phyloP scores from a whole-genome alignment of 257 asterid species.

The Solanum chmielewskii region DNA sequence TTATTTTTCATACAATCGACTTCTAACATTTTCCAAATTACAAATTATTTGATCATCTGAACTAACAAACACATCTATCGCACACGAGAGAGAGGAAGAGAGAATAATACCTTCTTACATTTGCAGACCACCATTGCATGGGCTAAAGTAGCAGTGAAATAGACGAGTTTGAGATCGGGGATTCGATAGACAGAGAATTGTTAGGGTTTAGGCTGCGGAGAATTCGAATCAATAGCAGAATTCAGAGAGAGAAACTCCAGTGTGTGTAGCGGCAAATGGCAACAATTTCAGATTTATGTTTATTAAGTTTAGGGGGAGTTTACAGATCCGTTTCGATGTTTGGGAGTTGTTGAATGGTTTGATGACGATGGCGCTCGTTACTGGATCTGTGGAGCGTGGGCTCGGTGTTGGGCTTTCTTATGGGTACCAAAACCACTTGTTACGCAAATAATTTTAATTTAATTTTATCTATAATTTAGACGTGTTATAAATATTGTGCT shows the following conservation, averaged over 20 bases:
- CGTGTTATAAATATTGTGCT: accelerated
- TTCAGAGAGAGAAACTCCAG: background rate
- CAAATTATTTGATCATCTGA: background rate
- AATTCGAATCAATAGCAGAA: background rate
- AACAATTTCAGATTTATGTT: background rate
- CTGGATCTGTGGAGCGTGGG: background rate
- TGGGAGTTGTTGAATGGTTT: background rate
- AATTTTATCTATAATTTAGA: no score
- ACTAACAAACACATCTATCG: background rate
- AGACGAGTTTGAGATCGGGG: constrained; percentile 27
- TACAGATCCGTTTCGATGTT: background rate
- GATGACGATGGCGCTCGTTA: background rate
- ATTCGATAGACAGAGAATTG: background rate
- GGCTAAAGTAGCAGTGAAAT: constrained; percentile 9
- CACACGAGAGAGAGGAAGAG: background rate
- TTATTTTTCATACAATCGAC: background rate
- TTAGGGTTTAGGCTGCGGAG: constrained; percentile 24
- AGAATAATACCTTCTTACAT: constrained; percentile 78
- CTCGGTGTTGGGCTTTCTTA: background rate
- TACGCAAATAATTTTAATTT: background rate
- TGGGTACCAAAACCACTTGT: background rate
- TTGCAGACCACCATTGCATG: constrained; percentile 90
- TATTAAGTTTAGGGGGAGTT: background rate
- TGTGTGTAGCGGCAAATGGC: background rate
- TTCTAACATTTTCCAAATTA: background rate